Percentiles rank a stretch among this genome's conserved stretches.
These are phyloP conservation scores for Neoboletus subvelutipes DNA, from an alignment of 768 basidiomycete genomes.

Conservation along the genomic window DNA sequence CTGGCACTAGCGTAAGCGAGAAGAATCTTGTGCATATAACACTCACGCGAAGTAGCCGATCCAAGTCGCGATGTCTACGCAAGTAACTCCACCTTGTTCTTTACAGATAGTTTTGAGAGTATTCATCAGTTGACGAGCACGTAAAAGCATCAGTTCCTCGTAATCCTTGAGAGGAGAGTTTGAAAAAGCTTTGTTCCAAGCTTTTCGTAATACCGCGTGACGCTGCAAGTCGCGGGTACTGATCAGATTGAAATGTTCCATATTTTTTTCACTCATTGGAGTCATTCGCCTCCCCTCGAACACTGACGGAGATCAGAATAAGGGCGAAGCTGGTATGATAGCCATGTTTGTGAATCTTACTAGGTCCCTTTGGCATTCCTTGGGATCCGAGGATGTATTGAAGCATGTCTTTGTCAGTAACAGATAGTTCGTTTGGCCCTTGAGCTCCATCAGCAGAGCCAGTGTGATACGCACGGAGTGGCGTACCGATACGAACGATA, in stretches of 20 bases:
- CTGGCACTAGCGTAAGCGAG: conserved; percentile 6
- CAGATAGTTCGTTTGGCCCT: conserved; percentile 41
- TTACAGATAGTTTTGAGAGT: conserved; percentile 11
- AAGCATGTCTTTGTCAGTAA: conserved; percentile 24
- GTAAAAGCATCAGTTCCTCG: conserved; percentile 24
- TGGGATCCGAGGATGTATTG: conserved; percentile 28
- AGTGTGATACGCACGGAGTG: neutral
- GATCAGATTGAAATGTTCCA: conserved; percentile 14
- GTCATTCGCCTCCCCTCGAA: conserved; percentile 25
- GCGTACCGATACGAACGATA: conserved; percentile 34
- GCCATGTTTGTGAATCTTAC: conserved; percentile 17
- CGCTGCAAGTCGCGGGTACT: conserved; percentile 21
- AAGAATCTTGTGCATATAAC: neutral
- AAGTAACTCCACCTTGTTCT: conserved; percentile 10
- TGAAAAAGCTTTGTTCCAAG: conserved; percentile 34
- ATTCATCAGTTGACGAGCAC: conserved; percentile 21
- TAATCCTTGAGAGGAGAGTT: conserved; percentile 29
- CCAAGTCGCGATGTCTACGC: conserved; percentile 19
- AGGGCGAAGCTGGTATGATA: neutral
- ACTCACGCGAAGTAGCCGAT: conserved; percentile 26
- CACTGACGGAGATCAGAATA: conserved; percentile 9
- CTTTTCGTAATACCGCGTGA: conserved; percentile 26
- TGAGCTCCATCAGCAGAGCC: conserved; percentile 6
- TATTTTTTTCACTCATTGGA: conserved; percentile 12
- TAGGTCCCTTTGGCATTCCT: conserved; percentile 31